These are phyloP conservation scores for Lanmaoa pseudosensibilis DNA, from an alignment of 768 basidiomycete species.

Conservation along the genomic window DNA sequence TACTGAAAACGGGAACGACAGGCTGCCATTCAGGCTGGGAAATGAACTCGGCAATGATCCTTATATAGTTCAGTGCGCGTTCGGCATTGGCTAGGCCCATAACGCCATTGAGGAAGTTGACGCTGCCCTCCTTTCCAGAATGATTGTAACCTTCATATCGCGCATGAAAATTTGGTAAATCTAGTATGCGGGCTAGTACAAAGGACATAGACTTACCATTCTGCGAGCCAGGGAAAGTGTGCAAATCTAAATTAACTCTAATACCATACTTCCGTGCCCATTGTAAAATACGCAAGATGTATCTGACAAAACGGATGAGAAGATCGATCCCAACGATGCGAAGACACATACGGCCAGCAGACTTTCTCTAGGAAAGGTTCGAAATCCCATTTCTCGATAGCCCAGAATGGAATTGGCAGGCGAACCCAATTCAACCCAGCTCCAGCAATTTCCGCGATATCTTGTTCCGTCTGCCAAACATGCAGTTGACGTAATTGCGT, in stretches of 20 bases:
- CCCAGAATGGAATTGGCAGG: constrained; percentile 84
- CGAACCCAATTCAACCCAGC: constrained; percentile 86
- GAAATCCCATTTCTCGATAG: constrained; percentile 68
- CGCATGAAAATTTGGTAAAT: neutral
- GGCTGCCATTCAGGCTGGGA: constrained; percentile 69
- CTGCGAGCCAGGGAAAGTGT: constrained; percentile 77
- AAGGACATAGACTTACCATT: constrained; percentile 46
- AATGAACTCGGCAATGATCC: constrained; percentile 78
- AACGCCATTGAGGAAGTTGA: constrained; percentile 66
- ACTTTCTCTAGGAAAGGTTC: constrained; percentile 78
- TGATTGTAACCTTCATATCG: constrained; percentile 50
- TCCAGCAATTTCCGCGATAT: constrained; percentile 85
- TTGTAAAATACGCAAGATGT: constrained; percentile 69
- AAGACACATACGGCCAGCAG: constrained; percentile 61
- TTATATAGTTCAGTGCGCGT: constrained; percentile 72
- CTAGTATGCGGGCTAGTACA: neutral
- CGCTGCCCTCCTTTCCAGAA: constrained; percentile 57
- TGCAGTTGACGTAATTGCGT: neutral
- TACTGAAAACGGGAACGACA: constrained; percentile 60
- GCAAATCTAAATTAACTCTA: constrained; percentile 79
- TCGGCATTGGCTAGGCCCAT: constrained; percentile 90
- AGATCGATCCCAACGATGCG: neutral
- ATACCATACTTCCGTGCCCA: constrained; percentile 92
- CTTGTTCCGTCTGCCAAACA: constrained; percentile 70
- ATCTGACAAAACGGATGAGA: constrained; percentile 39